These are phyloP conservation scores for Hyaloscypha bicolor DNA, from an alignment of 495 filamentous ascomycete species.

Conservation along the genomic window DNA sequence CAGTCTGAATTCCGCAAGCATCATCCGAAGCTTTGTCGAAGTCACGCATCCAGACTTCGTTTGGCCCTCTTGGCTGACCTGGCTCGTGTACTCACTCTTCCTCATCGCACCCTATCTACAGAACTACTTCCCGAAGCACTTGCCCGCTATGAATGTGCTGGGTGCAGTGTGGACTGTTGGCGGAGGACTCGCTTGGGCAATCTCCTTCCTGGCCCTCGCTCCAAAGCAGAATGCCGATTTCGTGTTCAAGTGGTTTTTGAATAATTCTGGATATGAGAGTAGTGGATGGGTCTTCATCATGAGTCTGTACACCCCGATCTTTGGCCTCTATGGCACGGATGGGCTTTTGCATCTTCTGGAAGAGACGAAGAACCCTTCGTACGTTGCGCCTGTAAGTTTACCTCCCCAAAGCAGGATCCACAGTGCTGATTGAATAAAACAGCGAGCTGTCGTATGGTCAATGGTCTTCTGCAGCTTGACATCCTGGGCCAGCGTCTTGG, in stretches of 20 bases:
- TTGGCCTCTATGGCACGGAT: constrained; percentile 5
- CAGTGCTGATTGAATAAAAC: not conserved
- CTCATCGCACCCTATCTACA: constrained; percentile 3
- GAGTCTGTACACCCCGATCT: constrained; percentile 7
- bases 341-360: not conserved
- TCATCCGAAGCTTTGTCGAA: no score
- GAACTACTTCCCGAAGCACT: constrained; percentile 1
- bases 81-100: no score
- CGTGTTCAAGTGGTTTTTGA: constrained; percentile 7
- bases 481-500: no score
- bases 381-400: not conserved
- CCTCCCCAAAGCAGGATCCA: not conserved
- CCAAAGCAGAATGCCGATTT: constrained; percentile 6
- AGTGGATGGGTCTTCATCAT: constrained; percentile 10
- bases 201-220: not conserved
- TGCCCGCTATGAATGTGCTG: constrained; percentile 4
- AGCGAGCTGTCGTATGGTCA: not conserved
- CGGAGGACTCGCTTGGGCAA: not conserved
- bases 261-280: constrained; percentile 7
- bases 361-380: not conserved
- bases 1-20: no score
- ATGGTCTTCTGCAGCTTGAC: not conserved
- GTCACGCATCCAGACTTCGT: no score
- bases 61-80: no score
- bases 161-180: constrained; percentile 5